A percentile compares a stretch with the other conserved stretches of the same genome.
phyloP scores from a whole-genome alignment of 129 eudicot genomes.

The Pittosporum tobira region DNA sequence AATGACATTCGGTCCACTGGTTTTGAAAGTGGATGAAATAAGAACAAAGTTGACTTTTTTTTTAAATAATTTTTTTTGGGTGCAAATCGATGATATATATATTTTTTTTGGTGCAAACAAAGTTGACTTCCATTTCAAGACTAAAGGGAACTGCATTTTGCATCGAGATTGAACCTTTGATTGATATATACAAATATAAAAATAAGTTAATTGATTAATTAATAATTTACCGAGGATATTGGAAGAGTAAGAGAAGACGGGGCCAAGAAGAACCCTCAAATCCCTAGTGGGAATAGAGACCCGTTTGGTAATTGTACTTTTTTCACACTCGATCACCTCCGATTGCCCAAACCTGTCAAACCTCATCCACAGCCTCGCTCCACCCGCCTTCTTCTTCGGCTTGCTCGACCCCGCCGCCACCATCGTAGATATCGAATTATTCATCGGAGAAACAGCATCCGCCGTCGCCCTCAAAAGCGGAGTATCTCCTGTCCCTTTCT shows the following conservation, averaged over 20 bases:
- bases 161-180: too few species aligned
- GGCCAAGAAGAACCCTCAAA: constrained; percentile 90
- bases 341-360: constrained; percentile 73
- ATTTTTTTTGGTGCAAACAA: too few species aligned
- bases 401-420: constrained; percentile 16
- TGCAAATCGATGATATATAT: too few species aligned
- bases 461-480: constrained; percentile 23
- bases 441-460: constrained; percentile 14
- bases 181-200: too few species aligned
- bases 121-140: too few species aligned
- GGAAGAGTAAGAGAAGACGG: constrained; percentile 89
- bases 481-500: constrained; percentile 28
- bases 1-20: too few species aligned
- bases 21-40: too few species aligned
- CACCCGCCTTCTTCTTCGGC: constrained; percentile 70
- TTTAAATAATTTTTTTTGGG: too few species aligned
- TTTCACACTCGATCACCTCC: constrained; percentile 85
- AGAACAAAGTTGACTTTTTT: too few species aligned
- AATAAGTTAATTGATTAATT: too few species aligned
- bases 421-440: constrained; percentile 13
- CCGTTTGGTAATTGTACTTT: constrained; percentile 62
- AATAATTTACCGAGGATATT: constrained; percentile 82
- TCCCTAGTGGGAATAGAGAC: constrained; percentile 87
- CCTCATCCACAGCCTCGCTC: constrained; percentile 90
- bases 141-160: too few species aligned